Percentiles rank a stretch among this genome's conserved stretches.
These are phyloP conservation scores for Cladophialophora exuberans DNA, from an alignment of 2,329 filamentous ascomycete genomes.

Conservation along the genomic window DNA sequence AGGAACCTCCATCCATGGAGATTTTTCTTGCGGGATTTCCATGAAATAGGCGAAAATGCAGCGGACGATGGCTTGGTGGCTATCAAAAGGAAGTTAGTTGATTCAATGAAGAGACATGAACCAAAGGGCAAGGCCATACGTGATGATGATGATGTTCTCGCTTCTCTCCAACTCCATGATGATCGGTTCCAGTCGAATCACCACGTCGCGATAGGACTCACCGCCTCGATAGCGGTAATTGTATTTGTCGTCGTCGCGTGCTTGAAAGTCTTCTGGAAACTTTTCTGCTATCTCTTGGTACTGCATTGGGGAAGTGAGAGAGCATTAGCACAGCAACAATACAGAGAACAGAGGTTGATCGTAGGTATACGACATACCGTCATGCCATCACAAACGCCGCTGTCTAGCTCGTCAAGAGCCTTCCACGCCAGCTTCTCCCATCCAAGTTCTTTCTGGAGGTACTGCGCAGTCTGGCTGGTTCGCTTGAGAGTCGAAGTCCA, in stretches of 20 bases:
- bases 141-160: slow-evolving; percentile 97
- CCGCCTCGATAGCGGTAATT: slow-evolving; percentile 98
- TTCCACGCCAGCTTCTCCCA: slow-evolving; percentile 99
- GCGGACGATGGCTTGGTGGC: slow-evolving; percentile 88
- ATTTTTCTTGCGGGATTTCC: slow-evolving; percentile 90
- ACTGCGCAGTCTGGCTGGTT: slow-evolving; percentile 88
- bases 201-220: slow-evolving; percentile 94
- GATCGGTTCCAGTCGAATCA: slow-evolving; percentile 96
- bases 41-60: slow-evolving; percentile 99
- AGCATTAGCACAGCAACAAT: not conserved
- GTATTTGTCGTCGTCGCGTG: slow-evolving; percentile 98
- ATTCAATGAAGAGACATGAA: not conserved
- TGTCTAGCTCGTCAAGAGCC: slow-evolving; percentile 94
- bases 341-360: not conserved
- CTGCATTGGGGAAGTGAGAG: slow-evolving; percentile 1
- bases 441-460: slow-evolving; percentile 67
- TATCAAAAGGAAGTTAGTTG: not conserved
- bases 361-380: slow-evolving; percentile 51
- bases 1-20: slow-evolving; percentile 98
- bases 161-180: slow-evolving; percentile 98
- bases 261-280: slow-evolving; percentile 92
- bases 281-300: slow-evolving; percentile 91
- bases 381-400: slow-evolving; percentile 92
- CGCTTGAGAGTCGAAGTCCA: slow-evolving; percentile 79
- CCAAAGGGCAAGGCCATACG: slow-evolving; percentile 40